Percentiles rank a stretch among this genome's conserved stretches.
Evolutionary conservation across 73 alveolate species (phyloP).

Genomic region (Paraurostyla sp.): DNA sequence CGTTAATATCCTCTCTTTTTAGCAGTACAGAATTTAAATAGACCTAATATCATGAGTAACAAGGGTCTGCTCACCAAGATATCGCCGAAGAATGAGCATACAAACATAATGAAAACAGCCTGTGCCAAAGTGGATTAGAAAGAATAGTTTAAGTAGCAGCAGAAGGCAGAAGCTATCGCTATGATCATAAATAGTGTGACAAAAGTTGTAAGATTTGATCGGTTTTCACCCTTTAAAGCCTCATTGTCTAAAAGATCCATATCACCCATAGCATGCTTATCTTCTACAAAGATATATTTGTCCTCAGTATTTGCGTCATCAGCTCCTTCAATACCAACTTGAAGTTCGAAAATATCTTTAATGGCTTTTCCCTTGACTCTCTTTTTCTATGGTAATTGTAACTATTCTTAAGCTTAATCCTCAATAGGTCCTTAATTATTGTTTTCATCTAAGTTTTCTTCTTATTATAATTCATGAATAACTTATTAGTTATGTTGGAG

Average conservation of each 20-base stretch:
- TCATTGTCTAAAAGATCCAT: constrained; percentile 45
- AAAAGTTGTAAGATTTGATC: constrained; percentile 8
- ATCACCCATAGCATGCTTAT: constrained; percentile 65
- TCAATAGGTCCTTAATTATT: not conserved
- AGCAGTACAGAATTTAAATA: constrained; percentile 3
- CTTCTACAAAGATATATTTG: constrained; percentile 48
- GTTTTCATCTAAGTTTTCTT: not conserved
- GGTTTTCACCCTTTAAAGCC: constrained; percentile 39
- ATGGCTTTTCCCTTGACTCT: constrained; percentile 24
- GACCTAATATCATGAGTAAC: not conserved
- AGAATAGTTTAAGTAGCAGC: constrained; percentile 51
- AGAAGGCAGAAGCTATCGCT: constrained; percentile 17
- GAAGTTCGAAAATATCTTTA: constrained; percentile 13
- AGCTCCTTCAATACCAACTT: not conserved
- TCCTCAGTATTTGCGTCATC: constrained; percentile 25
- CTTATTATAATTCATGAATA: too few relatives aligned
- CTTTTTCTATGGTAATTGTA: not conserved
- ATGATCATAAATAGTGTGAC: not conserved
- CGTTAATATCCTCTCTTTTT: not conserved
- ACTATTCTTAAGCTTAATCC: not conserved
- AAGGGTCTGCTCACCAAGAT: not conserved
- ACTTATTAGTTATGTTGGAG: not conserved
- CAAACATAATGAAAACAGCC: not conserved
- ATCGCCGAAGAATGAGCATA: not conserved
- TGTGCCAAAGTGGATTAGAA: not conserved